Base-by-base conservation (phyloP, 148 eudicot genomes). In the Rhododendron simsii region DNA sequence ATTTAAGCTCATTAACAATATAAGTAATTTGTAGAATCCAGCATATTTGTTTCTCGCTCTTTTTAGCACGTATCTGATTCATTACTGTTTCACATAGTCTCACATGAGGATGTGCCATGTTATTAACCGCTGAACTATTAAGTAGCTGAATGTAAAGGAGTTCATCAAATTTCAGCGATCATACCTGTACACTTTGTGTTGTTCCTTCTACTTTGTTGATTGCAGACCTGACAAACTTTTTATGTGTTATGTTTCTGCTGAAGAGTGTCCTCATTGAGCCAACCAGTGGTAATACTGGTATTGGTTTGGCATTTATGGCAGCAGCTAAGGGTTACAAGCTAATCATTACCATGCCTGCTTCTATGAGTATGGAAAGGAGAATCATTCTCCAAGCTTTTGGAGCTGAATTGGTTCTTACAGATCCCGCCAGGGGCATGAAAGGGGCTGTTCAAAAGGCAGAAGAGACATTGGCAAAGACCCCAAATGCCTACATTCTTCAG, bases 241-340 rank as follows among this genome's bases (percentile, higher is more conserved):
- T 16, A 3, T 51, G 57, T 84, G 23, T 50, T 69, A 26, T 84
- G 21, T 20, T 39, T 57, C 69, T 75, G n/a, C 63, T 88, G 90
- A 84, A 97, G 99, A 93, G 90, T 37, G 90, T 91, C 69, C 98
- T 97, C 5, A 89, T 97, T 83, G 99, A 97, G 90, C 85, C 87
- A 39, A 94, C 99, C 12, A 91, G 96, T 86, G 99, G 99, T 59
- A 97, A 95, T 86, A 95, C 99, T 26, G 99, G 98, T 6, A 95
- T 97, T 81, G 99, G 93, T 45, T 90, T 97, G 90, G 98, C 98
- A 69, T 93, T 91, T 89, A 73, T 94, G 87, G 99, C 99, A 30
- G 99, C 98, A 47, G 92, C 90, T 47, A 95, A 91, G 89, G 98
- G 98, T 59, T 97, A 97, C 89, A 95, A 91, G 91, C 95, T 96